Evolutionary conservation across 2,329 filamentous ascomycete species (phyloP), one percentile per base, ranked within the genome.

Genomic region (Apiospora sp.): DNA sequence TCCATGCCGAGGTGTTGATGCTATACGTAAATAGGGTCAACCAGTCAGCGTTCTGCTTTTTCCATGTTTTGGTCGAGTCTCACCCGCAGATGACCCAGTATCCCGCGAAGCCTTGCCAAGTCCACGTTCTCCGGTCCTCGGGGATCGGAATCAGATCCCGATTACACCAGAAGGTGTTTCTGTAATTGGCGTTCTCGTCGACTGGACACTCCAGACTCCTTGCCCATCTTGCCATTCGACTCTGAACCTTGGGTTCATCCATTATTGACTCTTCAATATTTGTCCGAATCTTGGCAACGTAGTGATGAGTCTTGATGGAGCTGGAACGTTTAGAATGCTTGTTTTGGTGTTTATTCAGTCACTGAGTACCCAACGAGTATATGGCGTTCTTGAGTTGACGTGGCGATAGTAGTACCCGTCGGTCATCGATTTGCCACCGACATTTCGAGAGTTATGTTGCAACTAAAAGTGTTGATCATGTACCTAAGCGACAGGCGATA

Each of bases 101-200:
- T 37, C 78, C 78, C 2, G 78, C 77, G 70, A 77, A 79, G 6
- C 78, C 78, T 72, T 78, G 78, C 78, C 78, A 79, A 7, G 76
- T 78, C 78, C 78, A 79, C 4, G 76, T 77, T 64, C 78, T 72
- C 49, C 80, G 37, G 61, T 77, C 70, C 58, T 72, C 67, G 3
- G 79, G 78, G 13, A 79, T 80, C 6, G 79, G 79, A 34, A 80
- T 81, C 71, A 80, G 70, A 61, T 80, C 79, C 2, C 79, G 76
- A 64, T 81, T 81, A 72, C 79, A 80, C 79, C 79, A 81, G 10
- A 75, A 75, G 6, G 79, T 80, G 72, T 81, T 80, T 41, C 77
- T 73, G 72, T 81, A 80, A 61, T 77, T 75, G 13, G 79, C 77
- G 68, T 79, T 73, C 22, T 77, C 75, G 68, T 81, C 79, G 3